Base-by-base conservation (phyloP, 2,329 filamentous ascomycete genomes). In the Allantophomopsis cytisporea region DNA sequence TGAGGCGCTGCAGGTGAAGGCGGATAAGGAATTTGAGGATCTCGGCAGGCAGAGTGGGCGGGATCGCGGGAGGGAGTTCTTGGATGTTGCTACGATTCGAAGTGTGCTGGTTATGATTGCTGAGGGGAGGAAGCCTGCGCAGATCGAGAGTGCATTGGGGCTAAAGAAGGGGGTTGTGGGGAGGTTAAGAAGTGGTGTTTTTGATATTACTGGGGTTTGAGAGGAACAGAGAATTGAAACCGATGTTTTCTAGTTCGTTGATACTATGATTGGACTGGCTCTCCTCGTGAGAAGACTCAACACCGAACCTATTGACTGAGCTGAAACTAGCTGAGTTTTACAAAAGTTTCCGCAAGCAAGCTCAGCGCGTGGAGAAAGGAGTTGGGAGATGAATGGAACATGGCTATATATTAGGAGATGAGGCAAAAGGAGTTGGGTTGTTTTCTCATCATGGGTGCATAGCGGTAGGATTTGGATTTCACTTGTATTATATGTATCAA, bases 1-100 rank as follows among this genome's bases (percentile, higher is more conserved):
- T 37, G 78, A 78, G 53, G 68, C 73, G 1, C 70, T 82, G 44
- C 58, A 81, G 8, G 76, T 79, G 42, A 56, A 77, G 42, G 71
- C 65, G 0, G 66, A 72, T 39, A 63, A 70, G 30, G 73, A 78
- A 20, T 79, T 79, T 50, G 55, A 59, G 30, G 39, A 39, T 7
- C 36, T 50, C 8, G 57, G 55, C 11, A 65, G 66, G 40, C 47
- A 39, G 33, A 47, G 46, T 39, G 48, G 40, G 31, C 47, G 46
- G 2, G 41, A 35, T 11, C n/a, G 41, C 10, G 66, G 66, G 1
- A 54, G 65, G 35, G 56, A 60, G 30, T 68, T 66, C 42, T 39
- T 71, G 40, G 68, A 69, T 59, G 63, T 66, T 2, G 52, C 60
- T 39, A 68, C 64, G n/a, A 58, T 71, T 37, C 57, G 63, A 45